These are phyloP conservation scores for Plantago ovata DNA, from an alignment of 257 asterid genomes.

Conservation along the genomic window DNA sequence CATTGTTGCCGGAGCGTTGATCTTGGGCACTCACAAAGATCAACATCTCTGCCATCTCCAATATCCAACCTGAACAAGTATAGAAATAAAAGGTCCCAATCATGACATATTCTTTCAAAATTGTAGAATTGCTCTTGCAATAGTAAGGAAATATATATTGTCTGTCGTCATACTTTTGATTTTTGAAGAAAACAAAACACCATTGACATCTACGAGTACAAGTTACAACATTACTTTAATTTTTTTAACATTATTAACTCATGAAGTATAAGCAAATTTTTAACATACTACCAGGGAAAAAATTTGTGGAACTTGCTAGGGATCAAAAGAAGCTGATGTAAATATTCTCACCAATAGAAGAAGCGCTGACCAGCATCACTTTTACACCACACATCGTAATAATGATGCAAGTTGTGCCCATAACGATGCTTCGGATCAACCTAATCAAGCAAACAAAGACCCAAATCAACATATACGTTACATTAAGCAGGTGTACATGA, in stretches of 20 bases:
- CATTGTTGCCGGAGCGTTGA: slow-evolving; percentile 54
- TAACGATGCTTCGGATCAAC: slow-evolving; percentile 69
- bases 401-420: slow-evolving; percentile 68
- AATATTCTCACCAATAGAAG: slow-evolving; percentile 8
- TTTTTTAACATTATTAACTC: neutral
- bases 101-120: no score
- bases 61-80: slow-evolving; percentile 10
- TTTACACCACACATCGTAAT: slow-evolving; percentile 56
- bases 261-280: no score
- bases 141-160: neutral
- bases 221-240: no score
- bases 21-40: slow-evolving; percentile 43
- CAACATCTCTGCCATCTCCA: slow-evolving; percentile 46
- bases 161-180: neutral
- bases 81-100: no score
- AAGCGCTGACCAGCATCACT: slow-evolving; percentile 45
- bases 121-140: no score
- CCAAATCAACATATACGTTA: no score
- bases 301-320: neutral
- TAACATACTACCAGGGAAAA: neutral
- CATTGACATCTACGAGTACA: no score
- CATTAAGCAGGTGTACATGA: neutral
- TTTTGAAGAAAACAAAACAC: neutral
- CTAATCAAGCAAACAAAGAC: slow-evolving; percentile 18
- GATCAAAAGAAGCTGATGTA: neutral